Evolutionary conservation across 2,329 filamentous ascomycete species (phyloP), one percentile per base, ranked within the genome.

Genomic region (Paradendryphiella salina): DNA sequence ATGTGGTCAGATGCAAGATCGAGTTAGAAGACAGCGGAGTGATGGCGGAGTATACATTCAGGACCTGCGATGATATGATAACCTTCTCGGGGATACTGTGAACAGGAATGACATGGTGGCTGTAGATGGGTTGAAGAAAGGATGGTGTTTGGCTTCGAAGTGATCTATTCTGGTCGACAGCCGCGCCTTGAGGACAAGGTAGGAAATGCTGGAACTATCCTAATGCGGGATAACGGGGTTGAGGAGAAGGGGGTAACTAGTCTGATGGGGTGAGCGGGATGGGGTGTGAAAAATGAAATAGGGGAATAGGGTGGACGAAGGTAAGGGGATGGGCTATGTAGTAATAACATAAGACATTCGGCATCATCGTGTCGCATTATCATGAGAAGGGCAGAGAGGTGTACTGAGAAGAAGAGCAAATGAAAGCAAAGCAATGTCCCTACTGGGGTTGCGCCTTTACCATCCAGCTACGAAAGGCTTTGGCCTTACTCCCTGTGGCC

Each of bases 401-500:
- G 44, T 46, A 32, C 35, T 18, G 26, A 48, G 35, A 50, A 38
- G 33, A 28, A 52, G 28, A 33, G 8, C 33, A n/a, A 37, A n/a
- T 37, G 42, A 26, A 52, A 51, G 26, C 42, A 43, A 50, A 52
- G 32, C 29, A 48, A 33, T 17, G 28, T 23, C 33, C 37, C 21
- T 38, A 39, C 11, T 48, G 37, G 44, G 50, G 28, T 40, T 32
- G 50, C 44, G 51, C 42, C 43, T 46, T 54, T 18, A 63, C 49
- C 50, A 66, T 54, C 57, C 63, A 65, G 15, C 43, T 60, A 41
- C 66, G 51, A 42, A 68, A 68, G 10, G 59, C 58, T 38, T 56
- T 58, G 15, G 66, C 65, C 49, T 64, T 67, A 17, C 52, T 63
- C 31, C 51, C 48, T 9, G 50, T 36, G 11, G 53, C 52, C 9